phyloP scores from a whole-genome alignment of 108 stramenopile genomes.

The Aurantiochytrium sp. region DNA sequence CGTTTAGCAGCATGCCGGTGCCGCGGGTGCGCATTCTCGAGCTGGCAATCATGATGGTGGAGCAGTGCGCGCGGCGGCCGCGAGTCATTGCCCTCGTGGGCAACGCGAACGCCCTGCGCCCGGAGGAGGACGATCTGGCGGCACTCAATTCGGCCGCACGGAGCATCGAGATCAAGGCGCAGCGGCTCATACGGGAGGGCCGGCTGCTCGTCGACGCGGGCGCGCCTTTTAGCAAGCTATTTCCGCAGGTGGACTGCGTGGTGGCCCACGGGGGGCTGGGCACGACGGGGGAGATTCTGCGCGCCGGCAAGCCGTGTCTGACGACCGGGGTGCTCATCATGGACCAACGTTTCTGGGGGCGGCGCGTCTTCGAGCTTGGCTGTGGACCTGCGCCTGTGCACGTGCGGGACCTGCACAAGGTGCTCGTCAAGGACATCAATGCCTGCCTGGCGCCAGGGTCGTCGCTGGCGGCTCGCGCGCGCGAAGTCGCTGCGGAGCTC shows the following conservation, averaged over 20 bases:
- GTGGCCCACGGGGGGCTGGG: slow-evolving; percentile 2
- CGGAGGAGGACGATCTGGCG: background rate
- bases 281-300: slow-evolving; percentile 20
- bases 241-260: background rate
- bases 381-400: background rate
- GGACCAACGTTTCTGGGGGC: slow-evolving; percentile 32
- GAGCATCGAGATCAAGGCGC: background rate
- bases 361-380: background rate
- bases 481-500: background rate
- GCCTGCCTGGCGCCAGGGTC: background rate
- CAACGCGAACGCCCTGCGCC: background rate
- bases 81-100: slow-evolving; percentile 21
- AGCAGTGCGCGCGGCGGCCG: background rate
- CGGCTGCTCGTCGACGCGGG: background rate
- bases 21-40: background rate
- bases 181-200: background rate
- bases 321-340: slow-evolving; percentile 19
- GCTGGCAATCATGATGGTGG: slow-evolving; percentile 18
- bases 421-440: background rate
- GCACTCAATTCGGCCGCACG: background rate
- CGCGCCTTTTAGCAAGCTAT: background rate
- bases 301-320: background rate
- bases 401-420: background rate
- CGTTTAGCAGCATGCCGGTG: slow-evolving; percentile 14
- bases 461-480: background rate